Conservation (phyloP, 139 green algal species). For the Eudorina sp. region DNA sequence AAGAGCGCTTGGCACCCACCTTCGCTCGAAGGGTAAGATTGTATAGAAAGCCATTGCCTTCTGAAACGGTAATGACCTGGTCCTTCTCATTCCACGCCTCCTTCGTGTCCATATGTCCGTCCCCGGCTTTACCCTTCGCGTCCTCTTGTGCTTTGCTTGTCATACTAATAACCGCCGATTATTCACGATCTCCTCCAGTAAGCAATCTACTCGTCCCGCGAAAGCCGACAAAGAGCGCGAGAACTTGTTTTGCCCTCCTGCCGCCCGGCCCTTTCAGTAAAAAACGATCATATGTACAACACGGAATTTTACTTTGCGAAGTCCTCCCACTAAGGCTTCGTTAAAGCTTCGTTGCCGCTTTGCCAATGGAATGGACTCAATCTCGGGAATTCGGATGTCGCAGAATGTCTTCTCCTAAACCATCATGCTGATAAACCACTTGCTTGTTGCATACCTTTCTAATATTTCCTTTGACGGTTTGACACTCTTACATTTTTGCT, state of each 20-base stretch:
- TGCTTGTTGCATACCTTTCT: not conserved
- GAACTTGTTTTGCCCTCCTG: too few relatives aligned
- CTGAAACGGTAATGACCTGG: slow-evolving; percentile 41
- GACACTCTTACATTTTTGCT: not conserved
- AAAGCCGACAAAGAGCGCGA: too few relatives aligned
- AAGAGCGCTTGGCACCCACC: not conserved
- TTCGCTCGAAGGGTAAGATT: slow-evolving; percentile 47
- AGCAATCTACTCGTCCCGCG: too few relatives aligned
- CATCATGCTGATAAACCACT: not conserved
- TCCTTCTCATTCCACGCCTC: slow-evolving; percentile 55
- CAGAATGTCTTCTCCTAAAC: not conserved
- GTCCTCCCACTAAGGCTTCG: too few relatives aligned
- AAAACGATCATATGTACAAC: too few relatives aligned
- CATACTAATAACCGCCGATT: too few relatives aligned
- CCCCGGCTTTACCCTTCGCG: not conserved
- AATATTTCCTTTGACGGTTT: not conserved
- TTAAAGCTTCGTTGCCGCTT: too few relatives aligned
- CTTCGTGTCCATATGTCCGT: not conserved
- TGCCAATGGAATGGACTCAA: too few relatives aligned
- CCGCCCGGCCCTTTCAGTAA: too few relatives aligned
- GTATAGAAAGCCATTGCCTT: slow-evolving; percentile 52
- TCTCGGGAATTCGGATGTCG: too few relatives aligned
- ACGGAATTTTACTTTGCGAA: too few relatives aligned
- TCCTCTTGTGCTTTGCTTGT: not conserved
- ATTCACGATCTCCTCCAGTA: not conserved